Base-by-base conservation (phyloP, 2,329 filamentous ascomycete species). In the Fonsecaea pedrosoi region DNA sequence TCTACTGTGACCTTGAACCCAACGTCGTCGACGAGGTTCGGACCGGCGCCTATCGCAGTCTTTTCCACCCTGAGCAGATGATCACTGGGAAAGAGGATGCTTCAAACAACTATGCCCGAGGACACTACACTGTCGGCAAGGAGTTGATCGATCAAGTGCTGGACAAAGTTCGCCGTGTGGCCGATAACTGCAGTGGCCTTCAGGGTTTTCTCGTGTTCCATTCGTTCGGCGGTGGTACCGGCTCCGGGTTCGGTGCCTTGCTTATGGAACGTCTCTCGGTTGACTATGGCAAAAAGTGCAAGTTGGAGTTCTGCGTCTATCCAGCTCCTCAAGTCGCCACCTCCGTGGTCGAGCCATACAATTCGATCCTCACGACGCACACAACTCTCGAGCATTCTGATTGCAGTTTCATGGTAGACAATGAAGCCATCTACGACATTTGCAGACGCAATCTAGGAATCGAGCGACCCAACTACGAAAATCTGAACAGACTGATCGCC, bases 251-350 rank as follows among this genome's bases (percentile, higher is more conserved):
- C 82, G 95, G 95, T 84, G 95, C 95, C 77, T 89, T 99, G 74
- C 87, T 99, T 76, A 73, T 99, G 93, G 95, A 99, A 87, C 94
- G 95, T 80, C 89, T 99, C 70, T 98, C 95, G 40, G 92, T 97
- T 77, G 95, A 99, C 84, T 99, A 97, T 80, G 94, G 95, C 86
- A 99, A 99, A 90, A 99, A 99, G 90, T 96, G 92, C 88, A 99
- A 99, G 90, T 89, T 99, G 72, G 95, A 99, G 84, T 99, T 99
- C 87, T 97, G 93, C 78, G 94, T 99, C 78, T 99, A 99, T 86
- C 95, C 95, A 77, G 94, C 95, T 74, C 95, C 95, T 68, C 94
- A 97, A 85, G 95, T 95, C 74, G 92, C 94, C 75, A 97, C 94
- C 77, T 96, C 95, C 54, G 94, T 99, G 69, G 95, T 99, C 72